Evolutionary conservation across 345 rosid genomes (phyloP).

Genomic region (Brassica carinata): DNA sequence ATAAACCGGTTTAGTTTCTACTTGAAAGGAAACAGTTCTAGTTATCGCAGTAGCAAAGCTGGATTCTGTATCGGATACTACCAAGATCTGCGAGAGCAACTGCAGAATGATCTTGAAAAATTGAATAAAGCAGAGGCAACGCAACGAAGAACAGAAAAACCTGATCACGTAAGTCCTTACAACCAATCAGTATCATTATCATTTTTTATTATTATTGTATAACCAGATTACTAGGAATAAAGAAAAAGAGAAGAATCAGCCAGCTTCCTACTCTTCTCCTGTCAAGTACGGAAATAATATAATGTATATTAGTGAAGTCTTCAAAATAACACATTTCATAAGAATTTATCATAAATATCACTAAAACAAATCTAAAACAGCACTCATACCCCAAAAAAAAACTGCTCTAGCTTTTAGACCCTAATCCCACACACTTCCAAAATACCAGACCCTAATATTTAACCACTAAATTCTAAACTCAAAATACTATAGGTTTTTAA

Average conservation of each 20-base stretch:
- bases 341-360: not conserved
- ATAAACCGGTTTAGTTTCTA: not conserved
- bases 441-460: too few species aligned
- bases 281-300: not conserved
- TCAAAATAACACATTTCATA: too few species aligned
- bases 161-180: not conserved
- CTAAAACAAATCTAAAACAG: not conserved
- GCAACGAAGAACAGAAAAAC: not conserved
- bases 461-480: too few species aligned
- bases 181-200: not conserved
- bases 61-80: not conserved
- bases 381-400: not conserved
- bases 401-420: not conserved
- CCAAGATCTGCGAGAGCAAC: not conserved
- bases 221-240: not conserved
- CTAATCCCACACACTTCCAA: too few species aligned
- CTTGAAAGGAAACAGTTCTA: not conserved
- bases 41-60: not conserved
- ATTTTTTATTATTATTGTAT: not conserved
- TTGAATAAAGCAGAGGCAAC: not conserved
- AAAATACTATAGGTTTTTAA: too few species aligned
- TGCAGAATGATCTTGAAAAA: not conserved
- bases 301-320: not conserved
- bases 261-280: not conserved
- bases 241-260: not conserved